phyloP scores from a whole-genome alignment of 108 stramenopile genomes.

The Mayamaea pseudoterrestris region DNA sequence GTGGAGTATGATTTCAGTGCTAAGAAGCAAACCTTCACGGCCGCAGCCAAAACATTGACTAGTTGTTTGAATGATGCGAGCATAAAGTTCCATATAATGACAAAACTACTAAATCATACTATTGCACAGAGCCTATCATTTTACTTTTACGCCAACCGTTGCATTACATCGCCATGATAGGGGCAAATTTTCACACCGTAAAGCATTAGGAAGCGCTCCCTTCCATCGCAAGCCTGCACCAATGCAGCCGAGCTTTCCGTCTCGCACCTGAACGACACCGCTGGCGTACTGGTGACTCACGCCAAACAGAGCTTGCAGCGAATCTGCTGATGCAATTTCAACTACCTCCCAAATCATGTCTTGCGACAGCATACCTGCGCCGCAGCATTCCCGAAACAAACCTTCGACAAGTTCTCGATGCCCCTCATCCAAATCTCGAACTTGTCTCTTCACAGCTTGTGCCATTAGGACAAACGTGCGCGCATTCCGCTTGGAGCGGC shows the following conservation, averaged over 20 bases:
- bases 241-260: not conserved
- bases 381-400: slow-evolving; percentile 1
- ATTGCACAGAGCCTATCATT: no score
- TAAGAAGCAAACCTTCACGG: no score
- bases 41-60: no score
- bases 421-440: not conserved
- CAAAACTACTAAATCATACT: no score
- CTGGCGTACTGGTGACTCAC: slow-evolving; percentile 1
- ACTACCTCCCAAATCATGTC: slow-evolving; percentile 4
- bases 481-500: not conserved
- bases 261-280: not conserved
- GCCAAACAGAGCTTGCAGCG: not conserved
- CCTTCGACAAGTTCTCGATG: not conserved
- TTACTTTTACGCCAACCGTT: no score
- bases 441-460: not conserved
- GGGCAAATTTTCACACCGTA: not conserved
- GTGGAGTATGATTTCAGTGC: no score
- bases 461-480: not conserved
- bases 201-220: not conserved
- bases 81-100: no score
- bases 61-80: no score
- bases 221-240: not conserved
- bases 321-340: not conserved
- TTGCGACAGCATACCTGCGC: not conserved
- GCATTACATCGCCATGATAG: not conserved